phyloP scores from a whole-genome alignment of 805 yeast genomes.

The Lipomyces kockii region DNA sequence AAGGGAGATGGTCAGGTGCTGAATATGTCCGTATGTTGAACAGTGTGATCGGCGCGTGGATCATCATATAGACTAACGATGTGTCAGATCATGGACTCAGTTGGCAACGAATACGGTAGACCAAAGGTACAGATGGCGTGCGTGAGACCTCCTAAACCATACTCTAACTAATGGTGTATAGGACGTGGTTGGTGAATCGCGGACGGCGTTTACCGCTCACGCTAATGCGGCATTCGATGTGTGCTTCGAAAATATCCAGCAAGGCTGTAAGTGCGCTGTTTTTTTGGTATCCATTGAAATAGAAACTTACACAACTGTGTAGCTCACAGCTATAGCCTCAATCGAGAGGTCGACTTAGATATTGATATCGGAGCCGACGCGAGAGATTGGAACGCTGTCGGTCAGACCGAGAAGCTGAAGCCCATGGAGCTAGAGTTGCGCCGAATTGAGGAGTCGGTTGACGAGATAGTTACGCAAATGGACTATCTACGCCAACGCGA shows the following conservation, averaged over 20 bases:
- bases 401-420: conserved; percentile 88
- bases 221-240: conserved; percentile 85
- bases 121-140: conserved; percentile 48
- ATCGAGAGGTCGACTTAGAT: conserved; percentile 83
- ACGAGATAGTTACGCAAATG: conserved; percentile 78
- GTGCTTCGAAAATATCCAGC: conserved; percentile 75
- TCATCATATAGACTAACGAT: conserved; percentile 1
- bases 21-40: conserved; percentile 51
- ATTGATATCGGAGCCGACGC: conserved; percentile 96
- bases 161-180: conserved; percentile 5
- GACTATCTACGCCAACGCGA: conserved; percentile 86
- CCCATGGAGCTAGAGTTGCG: conserved; percentile 91
- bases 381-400: conserved; percentile 95
- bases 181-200: conserved; percentile 72
- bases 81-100: conserved; percentile 64
- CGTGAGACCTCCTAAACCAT: not conserved
- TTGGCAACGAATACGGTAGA: conserved; percentile 84
- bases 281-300: not conserved
- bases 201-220: conserved; percentile 84
- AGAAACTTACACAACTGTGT: conserved; percentile 20
- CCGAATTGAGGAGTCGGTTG: conserved; percentile 81
- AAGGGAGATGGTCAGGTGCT: conserved; percentile 87
- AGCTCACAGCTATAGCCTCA: conserved; percentile 46
- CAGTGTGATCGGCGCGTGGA: not conserved
- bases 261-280: conserved; percentile 26